Evolutionary conservation across 768 basidiomycete genomes (phyloP).

Genomic region (Boletus edulis): DNA sequence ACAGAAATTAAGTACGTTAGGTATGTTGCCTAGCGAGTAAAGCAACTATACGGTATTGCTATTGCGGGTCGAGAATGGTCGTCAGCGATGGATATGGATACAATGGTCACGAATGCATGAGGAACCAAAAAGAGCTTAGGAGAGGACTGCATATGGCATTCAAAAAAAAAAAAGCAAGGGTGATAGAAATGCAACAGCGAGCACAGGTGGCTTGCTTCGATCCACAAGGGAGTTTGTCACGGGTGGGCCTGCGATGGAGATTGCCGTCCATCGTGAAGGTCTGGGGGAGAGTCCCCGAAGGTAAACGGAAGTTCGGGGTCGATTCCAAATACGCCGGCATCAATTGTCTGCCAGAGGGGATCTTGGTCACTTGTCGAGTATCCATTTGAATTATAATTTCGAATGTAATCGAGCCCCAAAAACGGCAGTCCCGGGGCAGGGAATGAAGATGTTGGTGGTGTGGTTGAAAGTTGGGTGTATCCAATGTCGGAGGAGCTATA

Average conservation of each 20-base stretch:
- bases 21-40: constrained; percentile 25
- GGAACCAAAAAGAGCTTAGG: constrained; percentile 1
- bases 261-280: constrained; percentile 29
- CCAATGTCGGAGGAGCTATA: constrained; percentile 37
- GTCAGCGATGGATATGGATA: constrained; percentile 31
- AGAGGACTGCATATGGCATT: constrained; percentile 14
- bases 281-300: constrained; percentile 36
- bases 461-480: constrained; percentile 48
- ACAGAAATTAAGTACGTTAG: constrained; percentile 27
- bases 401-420: constrained; percentile 78
- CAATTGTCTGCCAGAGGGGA: constrained; percentile 58
- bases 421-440: constrained; percentile 77
- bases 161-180: constrained; percentile 4
- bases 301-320: constrained; percentile 80
- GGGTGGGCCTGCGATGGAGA: constrained; percentile 24
- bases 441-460: constrained; percentile 63
- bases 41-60: constrained; percentile 28
- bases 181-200: constrained; percentile 1
- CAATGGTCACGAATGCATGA: constrained; percentile 16
- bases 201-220: neutral
- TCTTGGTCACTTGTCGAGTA: constrained; percentile 38
- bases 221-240: constrained; percentile 7
- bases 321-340: constrained; percentile 68
- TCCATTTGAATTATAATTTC: constrained; percentile 63
- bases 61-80: constrained; percentile 15